Percentiles rank a stretch among this genome's conserved stretches.
These are phyloP conservation scores for Cymbidium sinense DNA, from an alignment of 106 monocot species.

Conservation along the genomic window DNA sequence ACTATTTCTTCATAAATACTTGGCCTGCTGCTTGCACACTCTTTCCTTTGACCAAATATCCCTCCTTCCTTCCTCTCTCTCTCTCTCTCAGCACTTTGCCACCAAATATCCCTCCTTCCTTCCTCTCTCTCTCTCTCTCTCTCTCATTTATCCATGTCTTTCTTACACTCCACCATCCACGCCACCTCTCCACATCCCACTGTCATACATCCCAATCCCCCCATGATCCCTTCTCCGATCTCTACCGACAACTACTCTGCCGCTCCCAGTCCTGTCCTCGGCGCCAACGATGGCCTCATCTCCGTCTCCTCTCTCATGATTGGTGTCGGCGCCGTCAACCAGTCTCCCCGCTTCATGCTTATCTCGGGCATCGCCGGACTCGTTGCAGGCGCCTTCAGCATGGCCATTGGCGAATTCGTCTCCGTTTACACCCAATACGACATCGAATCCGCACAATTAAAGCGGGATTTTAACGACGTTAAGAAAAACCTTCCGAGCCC, in stretches of 20 bases:
- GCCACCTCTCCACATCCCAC: too few relatives aligned
- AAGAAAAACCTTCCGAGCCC: slow-evolving; percentile 35
- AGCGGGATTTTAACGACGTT: neutral
- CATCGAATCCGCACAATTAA: slow-evolving; percentile 37
- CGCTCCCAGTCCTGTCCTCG: slow-evolving; percentile 57
- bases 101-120: too few relatives aligned
- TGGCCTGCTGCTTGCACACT: too few relatives aligned
- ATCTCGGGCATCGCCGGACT: slow-evolving; percentile 59
- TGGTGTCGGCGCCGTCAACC: slow-evolving; percentile 53
- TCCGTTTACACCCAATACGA: slow-evolving; percentile 68
- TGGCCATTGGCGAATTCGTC: slow-evolving; percentile 80
- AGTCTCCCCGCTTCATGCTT: slow-evolving; percentile 34
- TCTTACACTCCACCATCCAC: too few relatives aligned
- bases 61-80: too few relatives aligned
- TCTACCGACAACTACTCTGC: slow-evolving; percentile 16
- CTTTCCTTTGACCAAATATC: too few relatives aligned
- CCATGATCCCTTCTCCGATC: neutral
- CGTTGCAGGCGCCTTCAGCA: slow-evolving; percentile 69
- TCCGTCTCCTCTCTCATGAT: slow-evolving; percentile 68
- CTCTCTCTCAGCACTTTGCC: too few relatives aligned
- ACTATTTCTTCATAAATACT: too few relatives aligned
- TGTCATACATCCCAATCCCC: too few relatives aligned
- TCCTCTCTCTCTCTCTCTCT: too few relatives aligned
- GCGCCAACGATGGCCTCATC: slow-evolving; percentile 71
- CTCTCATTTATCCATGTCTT: too few relatives aligned